phyloP scores from a whole-genome alignment of 305 asterid species.

The Solanum chacoense region DNA sequence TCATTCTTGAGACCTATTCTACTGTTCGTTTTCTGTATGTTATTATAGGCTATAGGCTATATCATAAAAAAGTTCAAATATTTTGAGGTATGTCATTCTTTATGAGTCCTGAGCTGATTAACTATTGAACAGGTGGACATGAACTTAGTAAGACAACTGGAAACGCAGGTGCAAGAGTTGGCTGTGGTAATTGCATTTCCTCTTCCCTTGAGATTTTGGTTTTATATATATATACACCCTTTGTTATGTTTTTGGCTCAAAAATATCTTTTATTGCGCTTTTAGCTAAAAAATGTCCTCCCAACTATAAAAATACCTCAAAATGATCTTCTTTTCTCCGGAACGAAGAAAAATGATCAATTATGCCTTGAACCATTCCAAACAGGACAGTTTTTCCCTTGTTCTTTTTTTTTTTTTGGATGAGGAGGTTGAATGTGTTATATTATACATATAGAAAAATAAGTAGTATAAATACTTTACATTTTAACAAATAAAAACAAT shows the following conservation, averaged over 20 bases:
- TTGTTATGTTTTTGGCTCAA: not conserved
- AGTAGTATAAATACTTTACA: not conserved
- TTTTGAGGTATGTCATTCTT: not conserved
- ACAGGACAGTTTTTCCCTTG: not conserved
- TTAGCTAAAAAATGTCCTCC: not conserved
- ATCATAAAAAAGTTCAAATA: not conserved
- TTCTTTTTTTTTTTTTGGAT: not conserved
- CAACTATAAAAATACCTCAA: not conserved
- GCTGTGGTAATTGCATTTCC: conserved; percentile 46
- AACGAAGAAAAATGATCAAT: not conserved
- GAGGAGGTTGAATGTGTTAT: not conserved
- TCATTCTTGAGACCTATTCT: not conserved
- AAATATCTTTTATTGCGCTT: too few species aligned
- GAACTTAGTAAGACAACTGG: conserved; percentile 89
- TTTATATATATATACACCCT: not conserved
- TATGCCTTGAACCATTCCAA: not conserved
- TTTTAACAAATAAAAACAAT: not conserved
- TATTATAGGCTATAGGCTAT: not conserved
- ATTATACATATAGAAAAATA: not conserved
- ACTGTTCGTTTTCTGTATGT: not conserved
- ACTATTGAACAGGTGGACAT: conserved; percentile 53
- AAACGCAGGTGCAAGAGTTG: conserved; percentile 87
- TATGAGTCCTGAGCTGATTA: not conserved
- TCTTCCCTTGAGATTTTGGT: not conserved
- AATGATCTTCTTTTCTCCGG: not conserved